Conservation (phyloP, 176 grass and related monocot genomes). For the Oryza glumipatula region DNA sequence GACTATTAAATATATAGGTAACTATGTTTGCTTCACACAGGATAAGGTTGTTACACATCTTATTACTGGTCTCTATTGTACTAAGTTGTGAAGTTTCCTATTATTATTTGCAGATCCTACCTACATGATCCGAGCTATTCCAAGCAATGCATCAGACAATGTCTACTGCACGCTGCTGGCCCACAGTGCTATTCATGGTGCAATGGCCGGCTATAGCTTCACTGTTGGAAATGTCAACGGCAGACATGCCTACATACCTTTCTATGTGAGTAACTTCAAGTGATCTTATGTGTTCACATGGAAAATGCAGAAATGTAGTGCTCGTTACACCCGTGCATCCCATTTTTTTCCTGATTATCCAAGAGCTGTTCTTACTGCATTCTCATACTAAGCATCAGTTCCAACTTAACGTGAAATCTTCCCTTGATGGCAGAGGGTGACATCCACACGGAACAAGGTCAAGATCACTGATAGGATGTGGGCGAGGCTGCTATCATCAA, state of each 20-base stretch:
- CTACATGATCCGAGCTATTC: conserved; percentile 97
- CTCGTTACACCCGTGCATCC: neutral
- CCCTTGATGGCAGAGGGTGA: conserved; percentile 63
- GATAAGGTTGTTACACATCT: conserved; percentile 17
- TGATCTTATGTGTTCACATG: neutral
- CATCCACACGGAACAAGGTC: conserved; percentile 75
- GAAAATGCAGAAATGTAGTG: neutral
- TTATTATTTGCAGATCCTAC: conserved; percentile 79
- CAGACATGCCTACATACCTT: conserved; percentile 92
- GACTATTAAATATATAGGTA: conserved; percentile 99
- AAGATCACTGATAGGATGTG: conserved; percentile 71
- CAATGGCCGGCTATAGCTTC: conserved; percentile 97
- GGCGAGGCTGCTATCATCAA: conserved; percentile 81
- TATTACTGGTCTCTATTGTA: neutral
- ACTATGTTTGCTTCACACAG: neutral
- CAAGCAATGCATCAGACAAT: conserved; percentile 97
- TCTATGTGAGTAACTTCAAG: conserved; percentile 71
- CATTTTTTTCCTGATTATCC: neutral
- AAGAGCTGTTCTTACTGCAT: neutral
- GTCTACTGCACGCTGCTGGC: conserved; percentile 92
- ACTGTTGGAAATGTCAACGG: conserved; percentile 82
- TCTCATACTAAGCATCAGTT: neutral
- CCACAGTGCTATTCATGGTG: conserved; percentile 88
- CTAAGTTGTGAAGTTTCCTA: conserved; percentile 19
- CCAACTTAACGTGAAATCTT: neutral